These are phyloP conservation scores for Sporothrix inflata DNA, from an alignment of 2,329 filamentous ascomycete genomes.

Conservation along the genomic window DNA sequence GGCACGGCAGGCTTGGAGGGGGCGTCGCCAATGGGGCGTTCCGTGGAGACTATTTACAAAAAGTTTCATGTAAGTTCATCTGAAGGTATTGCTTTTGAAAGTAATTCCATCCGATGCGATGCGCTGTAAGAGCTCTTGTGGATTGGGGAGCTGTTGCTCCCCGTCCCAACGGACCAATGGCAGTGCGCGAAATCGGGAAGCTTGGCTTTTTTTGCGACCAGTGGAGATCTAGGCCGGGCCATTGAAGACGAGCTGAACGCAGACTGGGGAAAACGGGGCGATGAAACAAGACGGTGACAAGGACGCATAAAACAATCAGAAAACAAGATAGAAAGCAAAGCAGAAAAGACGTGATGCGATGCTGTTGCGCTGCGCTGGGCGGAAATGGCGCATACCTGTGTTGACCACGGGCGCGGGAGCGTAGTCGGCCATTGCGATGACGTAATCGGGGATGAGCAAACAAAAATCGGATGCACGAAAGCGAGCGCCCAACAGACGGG, in stretches of 20 bases:
- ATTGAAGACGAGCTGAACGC: not conserved
- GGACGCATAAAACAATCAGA: not conserved
- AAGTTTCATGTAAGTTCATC: not conserved
- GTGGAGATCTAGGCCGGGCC: constrained; percentile 9
- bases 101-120: not conserved
- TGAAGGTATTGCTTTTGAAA: not conserved
- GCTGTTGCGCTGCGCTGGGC: not conserved
- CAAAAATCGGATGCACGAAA: not conserved
- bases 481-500: not conserved
- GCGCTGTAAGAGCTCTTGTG: constrained; percentile 1
- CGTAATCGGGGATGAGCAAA: constrained; percentile 29
- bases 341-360: not conserved
- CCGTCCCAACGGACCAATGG: constrained; percentile 2
- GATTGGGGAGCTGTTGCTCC: not conserved
- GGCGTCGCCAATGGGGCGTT: not conserved
- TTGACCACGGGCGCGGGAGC: constrained; percentile 26
- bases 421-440: constrained; percentile 34
- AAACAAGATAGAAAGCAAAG: not conserved
- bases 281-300: not conserved
- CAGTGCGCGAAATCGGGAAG: not conserved
- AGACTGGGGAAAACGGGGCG: no score
- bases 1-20: not conserved
- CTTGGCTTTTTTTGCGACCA: constrained; percentile 18
- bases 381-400: constrained; percentile 30
- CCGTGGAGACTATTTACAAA: not conserved